phyloP scores from a whole-genome alignment of 495 filamentous ascomycete genomes.

The Parmelia sp. region DNA sequence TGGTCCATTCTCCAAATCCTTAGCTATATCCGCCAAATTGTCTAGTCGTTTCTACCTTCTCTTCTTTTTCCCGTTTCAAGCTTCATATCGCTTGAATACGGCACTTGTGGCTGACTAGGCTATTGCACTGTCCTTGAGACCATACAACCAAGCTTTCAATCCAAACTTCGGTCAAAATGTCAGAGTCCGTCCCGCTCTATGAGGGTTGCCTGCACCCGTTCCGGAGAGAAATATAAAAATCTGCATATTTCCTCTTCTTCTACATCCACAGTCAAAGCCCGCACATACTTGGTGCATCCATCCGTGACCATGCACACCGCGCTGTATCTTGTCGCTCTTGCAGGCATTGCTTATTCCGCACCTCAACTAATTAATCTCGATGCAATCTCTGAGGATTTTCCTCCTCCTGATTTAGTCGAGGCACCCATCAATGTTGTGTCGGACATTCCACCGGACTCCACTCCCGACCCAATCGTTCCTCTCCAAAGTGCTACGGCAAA shows the following conservation, averaged over 20 bases:
- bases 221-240: neutral
- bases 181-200: too few species aligned
- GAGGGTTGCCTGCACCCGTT: neutral
- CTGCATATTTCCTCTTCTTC: neutral
- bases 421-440: neutral
- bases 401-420: neutral
- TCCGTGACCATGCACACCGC: neutral
- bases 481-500: neutral
- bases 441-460: neutral
- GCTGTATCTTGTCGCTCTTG: neutral
- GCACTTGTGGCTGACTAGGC: neutral
- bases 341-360: neutral
- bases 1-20: neutral
- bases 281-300: neutral
- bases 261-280: neutral
- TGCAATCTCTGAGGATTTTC: neutral
- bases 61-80: too few species aligned
- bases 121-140: neutral
- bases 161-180: too few species aligned
- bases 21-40: neutral
- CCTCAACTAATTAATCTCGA: slow-evolving; percentile 1
- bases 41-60: neutral
- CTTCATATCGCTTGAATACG: neutral
- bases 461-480: neutral
- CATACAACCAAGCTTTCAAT: neutral